Percentiles rank a stretch among this genome's conserved stretches.
Evolutionary conservation across 305 asterid genomes (phyloP).

Genomic region (Withania somnifera): DNA sequence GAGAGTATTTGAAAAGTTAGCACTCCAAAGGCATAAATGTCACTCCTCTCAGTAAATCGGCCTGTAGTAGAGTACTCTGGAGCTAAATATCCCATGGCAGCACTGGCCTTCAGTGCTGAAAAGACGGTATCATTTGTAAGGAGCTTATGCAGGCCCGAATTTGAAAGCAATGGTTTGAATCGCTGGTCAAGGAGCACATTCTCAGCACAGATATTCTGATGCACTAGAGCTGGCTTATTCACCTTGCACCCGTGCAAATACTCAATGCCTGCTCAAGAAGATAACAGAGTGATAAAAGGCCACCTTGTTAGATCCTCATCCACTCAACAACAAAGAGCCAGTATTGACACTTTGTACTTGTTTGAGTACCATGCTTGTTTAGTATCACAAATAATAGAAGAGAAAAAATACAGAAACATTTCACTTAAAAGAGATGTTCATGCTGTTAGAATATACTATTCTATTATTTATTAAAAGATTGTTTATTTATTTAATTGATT

Average conservation of each 20-base stretch:
- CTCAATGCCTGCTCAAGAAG: constrained; percentile 47
- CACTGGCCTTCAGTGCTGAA: constrained; percentile 79
- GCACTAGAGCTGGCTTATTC: constrained; percentile 60
- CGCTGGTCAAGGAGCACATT: constrained; percentile 58
- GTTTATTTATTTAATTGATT: too few species aligned
- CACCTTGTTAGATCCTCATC: neutral
- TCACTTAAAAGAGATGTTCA: neutral
- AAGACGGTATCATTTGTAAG: constrained; percentile 70
- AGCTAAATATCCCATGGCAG: constrained; percentile 94
- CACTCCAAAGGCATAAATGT: constrained; percentile 77
- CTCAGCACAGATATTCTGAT: constrained; percentile 77
- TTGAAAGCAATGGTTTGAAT: constrained; percentile 54
- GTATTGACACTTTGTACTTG: neutral
- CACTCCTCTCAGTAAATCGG: constrained; percentile 81
- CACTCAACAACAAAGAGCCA: neutral
- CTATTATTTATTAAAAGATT: too few species aligned
- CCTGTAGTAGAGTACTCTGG: constrained; percentile 78
- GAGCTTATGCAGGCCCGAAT: constrained; percentile 75
- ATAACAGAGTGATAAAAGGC: neutral
- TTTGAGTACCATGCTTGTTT: neutral
- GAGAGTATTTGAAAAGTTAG: constrained; percentile 75
- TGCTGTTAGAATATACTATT: too few species aligned
- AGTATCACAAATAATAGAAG: neutral
- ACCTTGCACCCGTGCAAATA: constrained; percentile 52
- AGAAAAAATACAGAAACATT: neutral